Evolutionary conservation across 805 yeast genomes (phyloP).

Genomic region (Komagataella mondaviorum): DNA sequence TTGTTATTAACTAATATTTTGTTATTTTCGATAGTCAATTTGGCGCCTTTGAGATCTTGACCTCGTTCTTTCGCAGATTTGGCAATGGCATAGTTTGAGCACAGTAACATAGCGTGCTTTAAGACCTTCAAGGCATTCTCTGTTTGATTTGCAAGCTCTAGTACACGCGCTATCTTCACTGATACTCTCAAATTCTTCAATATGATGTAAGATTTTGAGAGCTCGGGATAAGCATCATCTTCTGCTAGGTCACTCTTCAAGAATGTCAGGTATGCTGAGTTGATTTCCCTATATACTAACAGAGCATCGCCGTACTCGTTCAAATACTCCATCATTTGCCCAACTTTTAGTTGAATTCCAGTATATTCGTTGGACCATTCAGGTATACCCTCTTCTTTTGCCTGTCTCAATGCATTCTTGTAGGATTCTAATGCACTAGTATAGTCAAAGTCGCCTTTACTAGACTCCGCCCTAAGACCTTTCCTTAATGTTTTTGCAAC

Average conservation of each 20-base stretch:
- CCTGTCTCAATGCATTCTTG: conserved; percentile 57
- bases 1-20: neutral
- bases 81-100: neutral
- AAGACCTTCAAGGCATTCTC: neutral
- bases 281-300: conserved; percentile 37
- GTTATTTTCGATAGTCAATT: neutral
- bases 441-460: conserved; percentile 48
- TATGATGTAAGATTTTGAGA: conserved; percentile 40
- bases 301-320: neutral
- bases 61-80: neutral
- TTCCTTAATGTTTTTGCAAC: conserved; percentile 64
- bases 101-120: neutral
- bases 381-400: conserved; percentile 41
- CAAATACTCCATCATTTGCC: conserved; percentile 47
- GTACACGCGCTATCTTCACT: conserved; percentile 23
- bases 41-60: neutral
- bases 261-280: conserved; percentile 41
- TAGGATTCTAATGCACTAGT: conserved; percentile 58
- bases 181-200: conserved; percentile 62
- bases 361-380: conserved; percentile 70
- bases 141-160: conserved; percentile 37
- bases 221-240: conserved; percentile 23
- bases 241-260: conserved; percentile 15
- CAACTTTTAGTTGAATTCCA: conserved; percentile 78
- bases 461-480: conserved; percentile 77